Evolutionary conservation across 371 early-diverging fungal species (phyloP).

Genomic region (Circinella umbellata): DNA sequence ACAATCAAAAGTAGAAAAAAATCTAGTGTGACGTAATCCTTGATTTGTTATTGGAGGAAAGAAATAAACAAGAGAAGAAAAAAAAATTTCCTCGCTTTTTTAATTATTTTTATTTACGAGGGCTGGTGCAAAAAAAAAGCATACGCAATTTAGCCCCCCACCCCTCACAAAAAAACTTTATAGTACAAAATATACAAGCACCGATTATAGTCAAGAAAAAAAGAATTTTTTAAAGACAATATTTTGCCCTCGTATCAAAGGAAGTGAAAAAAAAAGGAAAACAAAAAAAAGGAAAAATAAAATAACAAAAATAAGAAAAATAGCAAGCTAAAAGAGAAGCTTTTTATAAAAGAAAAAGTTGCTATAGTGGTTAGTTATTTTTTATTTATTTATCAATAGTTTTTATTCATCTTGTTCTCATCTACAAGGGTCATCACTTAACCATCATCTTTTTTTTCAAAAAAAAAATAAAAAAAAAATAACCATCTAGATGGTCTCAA

Average conservation of each 20-base stretch:
- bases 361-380: too few species aligned
- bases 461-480: slow-evolving; percentile 8
- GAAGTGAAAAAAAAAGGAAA: slow-evolving; percentile 17
- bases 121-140: neutral
- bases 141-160: neutral
- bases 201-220: neutral
- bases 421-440: too few species aligned
- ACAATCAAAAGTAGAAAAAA: neutral
- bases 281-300: too few species aligned
- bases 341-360: too few species aligned
- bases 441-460: neutral
- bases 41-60: too few species aligned
- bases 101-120: too few species aligned
- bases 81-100: too few species aligned
- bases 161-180: neutral
- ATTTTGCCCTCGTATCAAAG: slow-evolving; percentile 10
- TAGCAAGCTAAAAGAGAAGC: slow-evolving; percentile 1
- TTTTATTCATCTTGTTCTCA: slow-evolving; percentile 1
- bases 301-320: slow-evolving; percentile 7
- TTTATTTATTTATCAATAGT: too few species aligned
- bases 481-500: slow-evolving; percentile 57
- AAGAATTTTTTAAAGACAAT: neutral
- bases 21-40: too few species aligned
- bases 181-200: slow-evolving; percentile 13
- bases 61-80: too few species aligned